Evolutionary conservation across 2,329 filamentous ascomycete species (phyloP).

Genomic region (Hypoxylon sp.): DNA sequence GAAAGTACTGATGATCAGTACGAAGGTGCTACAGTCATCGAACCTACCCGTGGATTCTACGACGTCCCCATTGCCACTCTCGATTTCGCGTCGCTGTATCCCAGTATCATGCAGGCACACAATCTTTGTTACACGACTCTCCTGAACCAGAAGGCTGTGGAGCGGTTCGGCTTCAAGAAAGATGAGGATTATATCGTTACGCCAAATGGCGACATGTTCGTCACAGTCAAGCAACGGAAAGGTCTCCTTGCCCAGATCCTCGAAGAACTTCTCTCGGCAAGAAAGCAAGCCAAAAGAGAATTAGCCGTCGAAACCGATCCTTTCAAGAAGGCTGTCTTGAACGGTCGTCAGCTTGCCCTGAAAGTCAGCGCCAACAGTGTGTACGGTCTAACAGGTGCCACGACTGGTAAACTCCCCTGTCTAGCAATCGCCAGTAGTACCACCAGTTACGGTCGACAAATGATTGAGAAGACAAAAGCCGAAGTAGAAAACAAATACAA

Average conservation of each 20-base stretch:
- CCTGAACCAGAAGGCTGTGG: conserved; percentile 82
- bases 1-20: conserved; percentile 88
- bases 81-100: conserved; percentile 98
- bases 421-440: conserved; percentile 96
- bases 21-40: conserved; percentile 97
- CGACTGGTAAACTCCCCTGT: conserved; percentile 95
- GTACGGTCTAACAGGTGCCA: conserved; percentile 96
- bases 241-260: conserved; percentile 95
- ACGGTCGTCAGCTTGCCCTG: conserved; percentile 94
- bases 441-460: conserved; percentile 95
- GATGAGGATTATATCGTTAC: conserved; percentile 98
- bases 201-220: conserved; percentile 94
- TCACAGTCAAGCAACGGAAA: conserved; percentile 89
- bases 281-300: conserved; percentile 95
- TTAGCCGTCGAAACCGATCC: conserved; percentile 90
- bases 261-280: conserved; percentile 89
- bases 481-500: conserved; percentile 93
- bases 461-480: conserved; percentile 99
- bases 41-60: conserved; percentile 93
- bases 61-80: conserved; percentile 95
- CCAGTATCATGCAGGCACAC: conserved; percentile 98
- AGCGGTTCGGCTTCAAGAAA: conserved; percentile 82
- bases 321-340: conserved; percentile 98
- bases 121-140: conserved; percentile 98
- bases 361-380: conserved; percentile 98